Evolutionary conservation across 208 protist species (phyloP).

Genomic region (Acanthamoeba triangularis): DNA sequence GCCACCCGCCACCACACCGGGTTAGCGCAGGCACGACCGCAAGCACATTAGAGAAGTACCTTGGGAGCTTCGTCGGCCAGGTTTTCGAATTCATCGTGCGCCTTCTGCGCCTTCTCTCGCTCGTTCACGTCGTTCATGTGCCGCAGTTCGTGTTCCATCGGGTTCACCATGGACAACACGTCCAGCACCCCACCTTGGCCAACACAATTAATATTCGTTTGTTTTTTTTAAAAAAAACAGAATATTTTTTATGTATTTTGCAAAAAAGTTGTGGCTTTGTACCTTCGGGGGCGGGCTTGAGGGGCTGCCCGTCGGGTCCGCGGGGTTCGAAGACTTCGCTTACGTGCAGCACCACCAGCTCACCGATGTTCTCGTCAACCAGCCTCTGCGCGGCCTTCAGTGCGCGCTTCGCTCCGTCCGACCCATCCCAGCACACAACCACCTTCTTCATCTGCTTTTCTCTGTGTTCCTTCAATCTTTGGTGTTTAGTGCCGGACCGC

Average conservation of each 20-base stretch:
- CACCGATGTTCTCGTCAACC: conserved; percentile 18
- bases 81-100: conserved; percentile 1
- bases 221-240: background rate
- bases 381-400: background rate
- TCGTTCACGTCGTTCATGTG: conserved; percentile 19
- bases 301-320: background rate
- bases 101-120: conserved; percentile 5
- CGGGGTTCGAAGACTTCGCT: conserved; percentile 8
- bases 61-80: conserved; percentile 8
- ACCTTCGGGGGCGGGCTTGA: background rate
- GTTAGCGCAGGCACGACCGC: background rate
- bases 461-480: background rate
- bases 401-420: conserved; percentile 13
- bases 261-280: background rate
- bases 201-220: too few species aligned
- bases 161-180: conserved; percentile 10
- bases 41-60: background rate
- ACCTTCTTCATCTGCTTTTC: background rate
- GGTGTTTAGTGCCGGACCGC: too few species aligned
- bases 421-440: conserved; percentile 5
- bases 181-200: background rate
- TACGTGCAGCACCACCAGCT: conserved; percentile 3
- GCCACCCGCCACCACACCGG: background rate
- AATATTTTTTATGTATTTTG: background rate
- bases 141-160: conserved; percentile 11